Conservation (phyloP, 1,284 basidiomycete species). For the Omphalotus olearius region DNA sequence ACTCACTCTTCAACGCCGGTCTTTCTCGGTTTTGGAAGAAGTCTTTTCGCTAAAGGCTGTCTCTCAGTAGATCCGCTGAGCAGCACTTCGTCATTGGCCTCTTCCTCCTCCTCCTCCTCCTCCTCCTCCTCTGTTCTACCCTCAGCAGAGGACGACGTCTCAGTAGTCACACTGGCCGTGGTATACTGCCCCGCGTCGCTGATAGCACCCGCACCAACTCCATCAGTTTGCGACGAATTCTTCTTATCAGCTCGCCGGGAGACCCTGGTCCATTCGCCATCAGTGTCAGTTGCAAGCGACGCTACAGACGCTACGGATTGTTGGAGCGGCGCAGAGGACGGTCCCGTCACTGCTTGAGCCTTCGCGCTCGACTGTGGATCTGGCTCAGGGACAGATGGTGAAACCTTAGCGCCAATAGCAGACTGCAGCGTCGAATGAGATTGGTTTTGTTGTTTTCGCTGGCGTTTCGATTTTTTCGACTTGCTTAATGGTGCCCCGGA, state of each 20-base stretch:
- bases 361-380: neutral
- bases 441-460: constrained; percentile 41
- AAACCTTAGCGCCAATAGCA: neutral
- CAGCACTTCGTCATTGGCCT: neutral
- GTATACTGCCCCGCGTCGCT: constrained; percentile 12
- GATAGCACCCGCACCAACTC: constrained; percentile 9
- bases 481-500: constrained; percentile 18
- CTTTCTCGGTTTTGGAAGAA: constrained; percentile 53
- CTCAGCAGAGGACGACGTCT: constrained; percentile 47
- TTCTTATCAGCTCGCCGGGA: constrained; percentile 24
- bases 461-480: constrained; percentile 45
- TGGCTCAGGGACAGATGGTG: neutral
- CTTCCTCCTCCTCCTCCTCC: constrained; percentile 27
- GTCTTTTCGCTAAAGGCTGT: constrained; percentile 52
- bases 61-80: constrained; percentile 20
- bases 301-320: constrained; percentile 20
- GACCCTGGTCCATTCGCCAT: constrained; percentile 49
- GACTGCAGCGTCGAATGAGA: neutral
- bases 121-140: constrained; percentile 35
- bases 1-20: constrained; percentile 67
- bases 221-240: constrained; percentile 4
- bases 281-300: constrained; percentile 25
- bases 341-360: neutral
- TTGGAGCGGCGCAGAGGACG: constrained; percentile 12
- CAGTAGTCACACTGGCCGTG: constrained; percentile 46